phyloP scores from a whole-genome alignment of 192 early-diverging fungal species.

The Coemansia sp. region DNA sequence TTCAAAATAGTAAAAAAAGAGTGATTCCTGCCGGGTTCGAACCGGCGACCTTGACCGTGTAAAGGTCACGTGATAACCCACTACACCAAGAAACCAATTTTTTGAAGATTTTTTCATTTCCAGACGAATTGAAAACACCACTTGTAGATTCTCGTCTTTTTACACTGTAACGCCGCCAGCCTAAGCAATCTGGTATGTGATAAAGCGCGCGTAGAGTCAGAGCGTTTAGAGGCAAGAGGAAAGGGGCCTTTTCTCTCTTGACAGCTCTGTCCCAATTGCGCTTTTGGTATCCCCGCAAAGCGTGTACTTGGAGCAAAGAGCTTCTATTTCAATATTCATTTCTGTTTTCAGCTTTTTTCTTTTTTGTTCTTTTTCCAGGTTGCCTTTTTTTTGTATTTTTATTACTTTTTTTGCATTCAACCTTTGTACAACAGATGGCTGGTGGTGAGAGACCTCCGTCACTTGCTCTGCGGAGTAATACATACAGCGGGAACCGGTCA shows the following conservation, averaged over 20 bases:
- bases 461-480: not conserved
- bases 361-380: not conserved
- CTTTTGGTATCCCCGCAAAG: no score
- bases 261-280: no score
- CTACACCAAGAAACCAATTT: conserved; percentile 4
- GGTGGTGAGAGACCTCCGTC: conserved; percentile 1
- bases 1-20: not conserved
- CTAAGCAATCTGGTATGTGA: no score
- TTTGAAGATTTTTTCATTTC: no score
- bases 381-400: conserved; percentile 10
- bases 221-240: no score
- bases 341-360: not conserved
- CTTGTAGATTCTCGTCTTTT: no score
- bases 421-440: not conserved
- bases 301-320: no score
- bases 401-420: not conserved
- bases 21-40: conserved; percentile 17
- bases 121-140: no score
- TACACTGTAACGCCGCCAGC: no score
- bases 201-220: no score
- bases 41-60: conserved; percentile 17
- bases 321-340: not conserved
- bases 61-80: conserved; percentile 13
- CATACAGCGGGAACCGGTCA: conserved; percentile 17
- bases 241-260: no score